These are phyloP conservation scores for Trametes cingulata DNA, from an alignment of 768 basidiomycete genomes.

Conservation along the genomic window DNA sequence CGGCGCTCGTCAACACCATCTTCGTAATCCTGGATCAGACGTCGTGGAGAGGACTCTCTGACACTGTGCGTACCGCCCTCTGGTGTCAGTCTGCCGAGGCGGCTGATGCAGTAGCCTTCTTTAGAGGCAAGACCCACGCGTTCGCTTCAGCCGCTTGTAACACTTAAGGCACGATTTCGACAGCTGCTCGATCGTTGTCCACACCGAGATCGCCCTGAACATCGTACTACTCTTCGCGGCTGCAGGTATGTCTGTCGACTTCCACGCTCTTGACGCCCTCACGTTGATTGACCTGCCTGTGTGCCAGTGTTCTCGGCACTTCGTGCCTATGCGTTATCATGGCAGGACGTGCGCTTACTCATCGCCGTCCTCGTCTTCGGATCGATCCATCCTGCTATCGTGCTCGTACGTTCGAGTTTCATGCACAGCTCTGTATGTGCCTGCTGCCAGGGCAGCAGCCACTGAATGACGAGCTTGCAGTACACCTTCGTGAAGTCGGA, in stretches of 20 bases:
- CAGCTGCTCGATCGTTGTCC: neutral
- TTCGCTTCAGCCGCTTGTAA: neutral
- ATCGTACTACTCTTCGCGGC: neutral
- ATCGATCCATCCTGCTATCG: neutral
- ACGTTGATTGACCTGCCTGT: neutral
- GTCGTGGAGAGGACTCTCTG: neutral
- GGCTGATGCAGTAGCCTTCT: too few species aligned
- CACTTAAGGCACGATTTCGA: too few species aligned
- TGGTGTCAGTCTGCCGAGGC: neutral
- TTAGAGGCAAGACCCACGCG: too few species aligned
- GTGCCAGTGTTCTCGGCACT: neutral
- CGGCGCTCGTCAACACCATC: neutral
- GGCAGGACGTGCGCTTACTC: neutral
- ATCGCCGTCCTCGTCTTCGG: neutral
- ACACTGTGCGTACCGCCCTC: neutral
- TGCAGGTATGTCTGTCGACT: neutral
- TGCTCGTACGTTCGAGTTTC: too few species aligned
- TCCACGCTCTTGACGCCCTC: neutral
- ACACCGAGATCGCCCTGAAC: neutral
- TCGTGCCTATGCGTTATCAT: neutral
- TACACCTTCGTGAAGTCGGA: neutral
- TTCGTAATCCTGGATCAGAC: conserved; percentile 7
- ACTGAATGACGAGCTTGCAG: too few species aligned
- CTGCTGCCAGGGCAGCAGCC: too few species aligned
- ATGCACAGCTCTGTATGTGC: too few species aligned